A percentile compares a stretch with the other conserved stretches of the same genome.
phyloP scores from a whole-genome alignment of 768 basidiomycete genomes.

The Russula griseocarnosa region DNA sequence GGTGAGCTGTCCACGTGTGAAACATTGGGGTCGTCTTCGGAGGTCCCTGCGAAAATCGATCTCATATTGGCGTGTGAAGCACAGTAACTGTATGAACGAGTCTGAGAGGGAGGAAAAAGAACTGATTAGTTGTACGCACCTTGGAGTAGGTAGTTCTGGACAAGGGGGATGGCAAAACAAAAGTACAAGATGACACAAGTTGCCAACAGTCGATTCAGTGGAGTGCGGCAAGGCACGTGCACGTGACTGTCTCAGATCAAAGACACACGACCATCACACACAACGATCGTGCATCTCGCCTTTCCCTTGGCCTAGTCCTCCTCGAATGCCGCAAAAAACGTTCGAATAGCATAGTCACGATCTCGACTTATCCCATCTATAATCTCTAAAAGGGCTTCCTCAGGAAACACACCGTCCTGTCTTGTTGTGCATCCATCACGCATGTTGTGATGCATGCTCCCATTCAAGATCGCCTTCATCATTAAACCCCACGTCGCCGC shows the following conservation, averaged over 20 bases:
- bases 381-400: constrained; percentile 1
- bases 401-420: constrained; percentile 5
- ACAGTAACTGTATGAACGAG: background rate
- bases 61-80: background rate
- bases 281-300: background rate
- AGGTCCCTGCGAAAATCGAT: constrained; percentile 4
- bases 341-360: constrained; percentile 9
- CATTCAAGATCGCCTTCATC: constrained; percentile 10
- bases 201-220: background rate
- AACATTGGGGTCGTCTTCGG: constrained; percentile 9
- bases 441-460: constrained; percentile 22
- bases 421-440: constrained; percentile 21
- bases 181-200: background rate
- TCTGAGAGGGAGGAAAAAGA: background rate
- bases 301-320: background rate
- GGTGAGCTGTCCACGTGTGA: constrained; percentile 12
- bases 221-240: constrained; percentile 3
- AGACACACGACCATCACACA: background rate
- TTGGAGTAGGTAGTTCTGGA: background rate
- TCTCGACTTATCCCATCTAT: constrained; percentile 13
- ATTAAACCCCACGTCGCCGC: background rate
- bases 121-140: constrained; percentile 3
- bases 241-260: constrained; percentile 11
- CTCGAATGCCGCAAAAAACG: constrained; percentile 1
- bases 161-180: background rate